Base-by-base conservation (phyloP, 352 stramenopile genomes). In the Globisporangium carolinianum region DNA sequence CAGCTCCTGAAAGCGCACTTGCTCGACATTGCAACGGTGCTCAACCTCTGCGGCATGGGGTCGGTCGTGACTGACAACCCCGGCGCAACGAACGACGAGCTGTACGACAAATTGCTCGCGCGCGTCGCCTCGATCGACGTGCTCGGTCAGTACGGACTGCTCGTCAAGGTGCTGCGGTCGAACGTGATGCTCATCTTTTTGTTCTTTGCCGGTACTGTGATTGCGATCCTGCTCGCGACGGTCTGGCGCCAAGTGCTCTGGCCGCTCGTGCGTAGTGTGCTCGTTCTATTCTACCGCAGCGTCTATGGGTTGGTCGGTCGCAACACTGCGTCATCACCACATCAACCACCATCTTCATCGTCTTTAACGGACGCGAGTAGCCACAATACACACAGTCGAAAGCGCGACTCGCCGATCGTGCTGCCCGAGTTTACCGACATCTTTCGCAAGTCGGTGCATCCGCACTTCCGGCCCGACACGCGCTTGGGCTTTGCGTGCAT, bases 151-250 rank as follows among this genome's bases (percentile, higher is more conserved):
- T 51, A 76, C 47, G 73, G 76, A 43, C 71, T 90, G 47, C 62
- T 91, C 11, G 71, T 87, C 46, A 91, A 90, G 61, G 62, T 94
- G 39, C 63, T 91, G 11, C 79, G 75, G 18, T 68, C 77, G 8
- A 89, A 91, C 66, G 76, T 79, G 15, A 85, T 90, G 77, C 60
- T 86, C 32, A 73, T 91, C 52, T 85, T 89, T 18, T 45, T 91
- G 1, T 68, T 87, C n/a, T 84, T 87, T 11, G 56, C 78, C 11
- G 12, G 39, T 0, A 12, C 7, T 11, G 39, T 43, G 7, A 11
- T 76, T n/a, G 56, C 83, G 9, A 49, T 49, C 45, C 10, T 49
- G 14, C 49, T 94, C 5, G 88, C 83, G 51, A 71, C 73, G 0
- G 61, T 94, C 1, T 81, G 74, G 65, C 51, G 63, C 0, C 68